Evolutionary conservation across 2,329 filamentous ascomycete species (phyloP), one percentile per base, ranked within the genome.

Genomic region (Paramyrothecium sp.): DNA sequence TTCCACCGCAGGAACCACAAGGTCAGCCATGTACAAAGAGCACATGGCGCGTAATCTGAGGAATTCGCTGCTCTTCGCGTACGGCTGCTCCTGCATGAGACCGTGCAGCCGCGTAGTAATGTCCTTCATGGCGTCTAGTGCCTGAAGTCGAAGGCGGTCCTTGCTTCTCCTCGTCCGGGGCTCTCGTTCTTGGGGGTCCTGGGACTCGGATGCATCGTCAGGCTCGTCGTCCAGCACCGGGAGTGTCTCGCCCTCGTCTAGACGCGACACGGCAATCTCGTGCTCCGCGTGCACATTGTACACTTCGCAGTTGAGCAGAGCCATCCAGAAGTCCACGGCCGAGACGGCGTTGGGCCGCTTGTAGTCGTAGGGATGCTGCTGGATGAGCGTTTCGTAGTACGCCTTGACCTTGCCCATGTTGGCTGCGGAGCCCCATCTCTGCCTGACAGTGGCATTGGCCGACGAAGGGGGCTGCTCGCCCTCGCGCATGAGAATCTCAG

Each of bases 241-340:
- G 23, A 58, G 56, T n/a, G 53, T 56, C 13, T 55, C 59, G 47
- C 30, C 21, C 30, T 54, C 57, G 17, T 70, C 63, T 12, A 81
- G 62, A 12, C 67, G 69, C 55, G 76, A 70, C 41, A 82, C 66
- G 12, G 73, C 80, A 53, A 69, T 67, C 55, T 71, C 75, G 66
- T 82, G 82, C 75, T 86, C 86, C 51, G 84, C 79, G 66, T 90
- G 84, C 2, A 87, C 78, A 60, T 89, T 85, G 69, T 91, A 93
- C 54, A 97, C 83, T 84, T 95, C 94, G 50, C 92, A 83, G 52
- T 87, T 87, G 64, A 94, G 88, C 75, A 96, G 83, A 16, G 89
- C 89, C 16, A 90, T 87, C 75, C 92, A 93, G 70, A 97, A 96
- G 59, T 91, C 87, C 41, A 90, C 69, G 12, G 90, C 86, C 61